phyloP scores from a whole-genome alignment of 768 basidiomycete genomes.

The Suillus subluteus region DNA sequence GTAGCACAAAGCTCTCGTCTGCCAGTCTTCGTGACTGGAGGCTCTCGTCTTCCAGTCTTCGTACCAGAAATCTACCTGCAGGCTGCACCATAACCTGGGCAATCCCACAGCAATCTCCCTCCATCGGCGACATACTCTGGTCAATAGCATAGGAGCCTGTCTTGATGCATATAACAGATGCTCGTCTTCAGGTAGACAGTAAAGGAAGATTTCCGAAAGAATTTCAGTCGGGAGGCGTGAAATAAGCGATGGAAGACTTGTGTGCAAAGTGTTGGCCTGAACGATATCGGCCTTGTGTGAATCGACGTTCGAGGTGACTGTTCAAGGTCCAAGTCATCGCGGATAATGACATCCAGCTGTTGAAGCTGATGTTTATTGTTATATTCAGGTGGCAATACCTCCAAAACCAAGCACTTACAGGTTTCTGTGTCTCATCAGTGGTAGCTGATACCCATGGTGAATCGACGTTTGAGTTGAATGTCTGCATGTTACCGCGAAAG shows the following conservation, averaged over 20 bases:
- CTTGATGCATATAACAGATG: slow-evolving; percentile 27
- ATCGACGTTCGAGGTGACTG: too few species aligned
- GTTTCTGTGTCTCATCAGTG: background rate
- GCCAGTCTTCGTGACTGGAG: background rate
- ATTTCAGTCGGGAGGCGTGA: background rate
- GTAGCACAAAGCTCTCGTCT: slow-evolving; percentile 9
- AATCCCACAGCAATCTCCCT: slow-evolving; percentile 40
- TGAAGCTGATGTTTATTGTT: background rate
- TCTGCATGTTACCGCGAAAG: background rate
- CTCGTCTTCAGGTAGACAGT: slow-evolving; percentile 8
- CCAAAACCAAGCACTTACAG: background rate
- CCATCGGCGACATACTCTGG: slow-evolving; percentile 47
- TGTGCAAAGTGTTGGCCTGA: background rate
- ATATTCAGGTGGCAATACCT: background rate
- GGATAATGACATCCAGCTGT: background rate
- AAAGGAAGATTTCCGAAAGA: background rate
- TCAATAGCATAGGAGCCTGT: slow-evolving; percentile 41
- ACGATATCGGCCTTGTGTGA: background rate
- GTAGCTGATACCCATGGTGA: background rate
- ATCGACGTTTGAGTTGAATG: background rate
- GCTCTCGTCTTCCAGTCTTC: background rate
- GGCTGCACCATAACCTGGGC: slow-evolving; percentile 51
- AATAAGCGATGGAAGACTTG: background rate
- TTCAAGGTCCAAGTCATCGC: background rate
- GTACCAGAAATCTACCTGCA: slow-evolving; percentile 25